Percentiles rank a stretch among this genome's conserved stretches.
Evolutionary conservation across 257 asterid species (phyloP).

Genomic region (Scutellaria galericulata): DNA sequence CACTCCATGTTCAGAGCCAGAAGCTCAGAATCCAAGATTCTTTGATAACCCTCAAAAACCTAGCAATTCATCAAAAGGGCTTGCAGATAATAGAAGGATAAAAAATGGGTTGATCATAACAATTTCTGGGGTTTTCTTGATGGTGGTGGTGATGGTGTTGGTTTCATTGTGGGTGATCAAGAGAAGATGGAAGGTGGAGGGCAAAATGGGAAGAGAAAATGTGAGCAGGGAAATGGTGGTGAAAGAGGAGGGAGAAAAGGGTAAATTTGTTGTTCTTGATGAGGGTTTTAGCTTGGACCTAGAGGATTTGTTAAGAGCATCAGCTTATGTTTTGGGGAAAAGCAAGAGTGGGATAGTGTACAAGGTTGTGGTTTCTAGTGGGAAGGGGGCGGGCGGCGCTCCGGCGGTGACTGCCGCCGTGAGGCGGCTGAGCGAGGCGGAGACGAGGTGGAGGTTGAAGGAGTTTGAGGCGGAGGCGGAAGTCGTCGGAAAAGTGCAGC

Average conservation of each 20-base stretch:
- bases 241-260: constrained; percentile 63
- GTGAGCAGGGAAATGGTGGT: constrained; percentile 38
- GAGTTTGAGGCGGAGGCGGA: constrained; percentile 83
- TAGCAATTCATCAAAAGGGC: constrained; percentile 43
- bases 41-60: constrained; percentile 47
- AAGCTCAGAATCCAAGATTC: constrained; percentile 56
- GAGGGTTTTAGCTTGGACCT: constrained; percentile 71
- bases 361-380: constrained; percentile 67
- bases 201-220: constrained; percentile 44
- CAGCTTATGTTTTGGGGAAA: constrained; percentile 90
- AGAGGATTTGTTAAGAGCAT: constrained; percentile 89
- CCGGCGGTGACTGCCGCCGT: constrained; percentile 64
- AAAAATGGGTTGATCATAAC: constrained; percentile 43
- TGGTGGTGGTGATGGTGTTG: constrained; percentile 44
- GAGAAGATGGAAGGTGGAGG: constrained; percentile 52
- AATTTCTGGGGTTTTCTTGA: constrained; percentile 46
- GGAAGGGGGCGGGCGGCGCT: constrained; percentile 39
- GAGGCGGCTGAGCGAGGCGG: constrained; percentile 83
- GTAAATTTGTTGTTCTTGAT: constrained; percentile 67
- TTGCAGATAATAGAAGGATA: constrained; percentile 37
- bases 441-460: constrained; percentile 56
- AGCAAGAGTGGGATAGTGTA: constrained; percentile 81
- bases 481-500: constrained; percentile 64
- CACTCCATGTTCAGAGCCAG: constrained; percentile 54
- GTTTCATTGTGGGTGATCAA: constrained; percentile 51